These are phyloP conservation scores for Knufia fluminis DNA, from an alignment of 2,329 filamentous ascomycete genomes.

Conservation along the genomic window DNA sequence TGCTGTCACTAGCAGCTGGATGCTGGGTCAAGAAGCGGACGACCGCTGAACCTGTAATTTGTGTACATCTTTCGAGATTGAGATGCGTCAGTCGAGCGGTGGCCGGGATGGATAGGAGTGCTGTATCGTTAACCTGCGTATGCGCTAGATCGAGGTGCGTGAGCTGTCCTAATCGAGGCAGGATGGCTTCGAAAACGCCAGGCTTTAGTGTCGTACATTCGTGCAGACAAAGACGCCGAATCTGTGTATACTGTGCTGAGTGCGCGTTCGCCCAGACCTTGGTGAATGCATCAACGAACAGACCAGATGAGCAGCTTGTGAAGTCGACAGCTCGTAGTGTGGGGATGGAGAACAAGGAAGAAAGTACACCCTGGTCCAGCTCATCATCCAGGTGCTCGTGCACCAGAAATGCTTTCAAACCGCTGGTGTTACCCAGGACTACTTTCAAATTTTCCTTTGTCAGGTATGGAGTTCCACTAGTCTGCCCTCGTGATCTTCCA, in stretches of 20 bases:
- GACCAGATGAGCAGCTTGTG: slow-evolving; percentile 61
- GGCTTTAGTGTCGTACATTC: slow-evolving; percentile 65
- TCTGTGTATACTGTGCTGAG: slow-evolving; percentile 40
- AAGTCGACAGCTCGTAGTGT: slow-evolving; percentile 62
- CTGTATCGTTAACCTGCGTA: slow-evolving; percentile 63
- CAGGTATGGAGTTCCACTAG: slow-evolving; percentile 64
- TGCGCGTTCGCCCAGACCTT: slow-evolving; percentile 39
- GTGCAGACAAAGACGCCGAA: slow-evolving; percentile 65
- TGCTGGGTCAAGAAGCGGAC: slow-evolving; percentile 64
- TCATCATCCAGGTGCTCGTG: slow-evolving; percentile 77
- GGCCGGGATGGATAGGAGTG: slow-evolving; percentile 60
- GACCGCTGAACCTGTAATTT: slow-evolving; percentile 56
- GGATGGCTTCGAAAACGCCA: slow-evolving; percentile 56
- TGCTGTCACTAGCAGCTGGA: slow-evolving; percentile 53
- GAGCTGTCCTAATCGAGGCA: slow-evolving; percentile 59
- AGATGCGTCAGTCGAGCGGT: slow-evolving; percentile 67
- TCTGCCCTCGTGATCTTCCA: slow-evolving; percentile 65
- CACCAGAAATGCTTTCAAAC: slow-evolving; percentile 66
- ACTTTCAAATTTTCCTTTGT: slow-evolving; percentile 63
- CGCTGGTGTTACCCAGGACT: slow-evolving; percentile 62
- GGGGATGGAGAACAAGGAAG: slow-evolving; percentile 60
- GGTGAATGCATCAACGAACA: slow-evolving; percentile 59
- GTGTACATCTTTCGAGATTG: slow-evolving; percentile 66
- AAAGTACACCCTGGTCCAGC: slow-evolving; percentile 56
- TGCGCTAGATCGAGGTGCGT: slow-evolving; percentile 75